Percentiles rank a stretch among this genome's conserved stretches.
Evolutionary conservation across 1,284 basidiomycete species (phyloP).

Genomic region (Ustilago crameri): DNA sequence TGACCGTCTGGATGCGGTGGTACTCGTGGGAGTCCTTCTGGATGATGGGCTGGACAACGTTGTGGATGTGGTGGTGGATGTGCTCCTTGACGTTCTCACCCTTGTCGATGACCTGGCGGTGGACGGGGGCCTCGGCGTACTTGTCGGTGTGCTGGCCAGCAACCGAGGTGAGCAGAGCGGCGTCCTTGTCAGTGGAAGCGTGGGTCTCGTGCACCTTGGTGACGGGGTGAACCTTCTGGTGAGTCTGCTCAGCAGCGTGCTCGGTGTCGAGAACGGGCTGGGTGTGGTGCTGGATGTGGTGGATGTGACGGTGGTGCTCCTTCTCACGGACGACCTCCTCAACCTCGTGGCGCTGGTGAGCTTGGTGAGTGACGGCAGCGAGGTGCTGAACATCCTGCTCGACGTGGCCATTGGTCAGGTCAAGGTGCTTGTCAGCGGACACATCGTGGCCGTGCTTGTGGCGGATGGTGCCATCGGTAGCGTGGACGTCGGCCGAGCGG

Average conservation of each 20-base stretch:
- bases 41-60: slow-evolving; percentile 68
- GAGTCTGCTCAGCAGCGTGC: slow-evolving; percentile 62
- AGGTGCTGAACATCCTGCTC: slow-evolving; percentile 68
- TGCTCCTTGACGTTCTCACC: slow-evolving; percentile 65
- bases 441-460: slow-evolving; percentile 52
- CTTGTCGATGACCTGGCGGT: slow-evolving; percentile 66
- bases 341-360: slow-evolving; percentile 66
- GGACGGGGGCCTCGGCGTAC: slow-evolving; percentile 49
- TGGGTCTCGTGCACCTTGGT: slow-evolving; percentile 64
- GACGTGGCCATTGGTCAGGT: slow-evolving; percentile 59
- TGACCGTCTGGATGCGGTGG: slow-evolving; percentile 65
- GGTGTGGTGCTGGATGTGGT: slow-evolving; percentile 68
- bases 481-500: slow-evolving; percentile 43
- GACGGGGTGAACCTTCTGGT: slow-evolving; percentile 56
- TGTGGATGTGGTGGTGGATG: slow-evolving; percentile 68
- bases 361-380: slow-evolving; percentile 61
- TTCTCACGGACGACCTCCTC: slow-evolving; percentile 67
- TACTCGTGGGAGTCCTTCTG: slow-evolving; percentile 67
- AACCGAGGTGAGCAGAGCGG: slow-evolving; percentile 61
- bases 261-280: slow-evolving; percentile 67
- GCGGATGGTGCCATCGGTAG: slow-evolving; percentile 41
- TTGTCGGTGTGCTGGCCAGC: slow-evolving; percentile 60
- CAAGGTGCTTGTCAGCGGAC: slow-evolving; percentile 44
- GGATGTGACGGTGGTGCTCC: slow-evolving; percentile 67
- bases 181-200: slow-evolving; percentile 67